These are phyloP conservation scores for Podaxis sp. DNA, from an alignment of 768 basidiomycete genomes.

Conservation along the genomic window DNA sequence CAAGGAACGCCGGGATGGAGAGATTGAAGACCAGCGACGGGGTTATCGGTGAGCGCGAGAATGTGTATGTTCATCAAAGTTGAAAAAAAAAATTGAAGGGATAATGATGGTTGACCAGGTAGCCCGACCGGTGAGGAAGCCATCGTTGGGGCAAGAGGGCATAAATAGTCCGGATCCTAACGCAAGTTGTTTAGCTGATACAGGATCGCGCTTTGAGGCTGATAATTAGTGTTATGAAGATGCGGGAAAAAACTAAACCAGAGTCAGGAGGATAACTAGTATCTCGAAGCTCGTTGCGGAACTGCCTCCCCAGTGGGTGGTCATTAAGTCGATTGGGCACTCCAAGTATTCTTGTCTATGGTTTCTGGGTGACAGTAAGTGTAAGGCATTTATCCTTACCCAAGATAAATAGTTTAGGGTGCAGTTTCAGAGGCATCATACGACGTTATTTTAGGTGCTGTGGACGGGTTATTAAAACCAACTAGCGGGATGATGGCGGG, in stretches of 20 bases:
- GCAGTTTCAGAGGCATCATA: no score
- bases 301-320: background rate
- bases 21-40: conserved; percentile 6
- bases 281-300: background rate
- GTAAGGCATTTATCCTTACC: no score
- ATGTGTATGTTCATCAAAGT: background rate
- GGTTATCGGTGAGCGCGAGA: conserved; percentile 1
- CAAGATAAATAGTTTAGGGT: no score
- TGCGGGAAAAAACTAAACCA: background rate
- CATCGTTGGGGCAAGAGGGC: background rate
- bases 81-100: background rate
- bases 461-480: no score
- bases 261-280: background rate
- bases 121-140: conserved; percentile 9
- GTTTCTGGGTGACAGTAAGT: no score
- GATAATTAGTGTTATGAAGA: background rate
- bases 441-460: no score
- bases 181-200: background rate
- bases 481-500: no score
- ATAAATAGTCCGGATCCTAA: background rate
- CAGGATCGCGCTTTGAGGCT: background rate
- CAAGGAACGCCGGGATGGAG: background rate
- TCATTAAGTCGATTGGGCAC: no score
- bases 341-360: no score
- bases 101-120: conserved; percentile 1